Base-by-base conservation (phyloP, 257 asterid species). In the Orobanche coerulescens region DNA sequence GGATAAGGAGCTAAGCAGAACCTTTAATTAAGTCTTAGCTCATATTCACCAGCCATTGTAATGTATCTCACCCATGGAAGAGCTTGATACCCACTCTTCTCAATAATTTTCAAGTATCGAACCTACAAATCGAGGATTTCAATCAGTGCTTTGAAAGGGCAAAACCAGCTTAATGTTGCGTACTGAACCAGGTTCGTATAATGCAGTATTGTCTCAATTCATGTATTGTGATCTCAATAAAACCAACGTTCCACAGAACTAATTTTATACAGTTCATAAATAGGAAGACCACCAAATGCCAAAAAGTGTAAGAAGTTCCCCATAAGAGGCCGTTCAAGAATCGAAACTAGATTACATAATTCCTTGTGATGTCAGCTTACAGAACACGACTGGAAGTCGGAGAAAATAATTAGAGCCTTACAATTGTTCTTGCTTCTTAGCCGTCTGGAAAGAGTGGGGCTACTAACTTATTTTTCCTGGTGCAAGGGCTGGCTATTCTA, bases 11-110 rank as follows among this genome's bases (percentile, higher is more conserved):
- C 28, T 2, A 47, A 28, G 26, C 14, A 47, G n/a, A 19, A 47
- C 14, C 54, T 18, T 22, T 19, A 85, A 4, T 74, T 65, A 31
- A 84, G 81, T 73, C 94, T 72, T 61, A 88, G 82, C 72, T 88
- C 96, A 43, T 88, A 85, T 70, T 88, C 95, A 72, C 96, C 95
- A 56, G 89, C 96, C 90, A 82, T 83, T 43, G 95, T 88, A 50
- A 88, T 88, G 70, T 83, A 88, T 73, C 94, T 82, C 78, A 83
- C 95, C 95, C 95, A 85, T 30, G 95, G 96, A 51, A 88, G 94
- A 42, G 94, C 87, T 67, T 85, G 95, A 70, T 88, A 88, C 39
- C 95, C 95, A 63, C 96, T 85, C 74, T 88, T 88, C 54, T 88
- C 96, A 63, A 88, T 88, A 62, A 88, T 85, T 73, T 88, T 88